Base-by-base conservation (phyloP, 2,329 filamentous ascomycete genomes). In the Epichloe amarillans region DNA sequence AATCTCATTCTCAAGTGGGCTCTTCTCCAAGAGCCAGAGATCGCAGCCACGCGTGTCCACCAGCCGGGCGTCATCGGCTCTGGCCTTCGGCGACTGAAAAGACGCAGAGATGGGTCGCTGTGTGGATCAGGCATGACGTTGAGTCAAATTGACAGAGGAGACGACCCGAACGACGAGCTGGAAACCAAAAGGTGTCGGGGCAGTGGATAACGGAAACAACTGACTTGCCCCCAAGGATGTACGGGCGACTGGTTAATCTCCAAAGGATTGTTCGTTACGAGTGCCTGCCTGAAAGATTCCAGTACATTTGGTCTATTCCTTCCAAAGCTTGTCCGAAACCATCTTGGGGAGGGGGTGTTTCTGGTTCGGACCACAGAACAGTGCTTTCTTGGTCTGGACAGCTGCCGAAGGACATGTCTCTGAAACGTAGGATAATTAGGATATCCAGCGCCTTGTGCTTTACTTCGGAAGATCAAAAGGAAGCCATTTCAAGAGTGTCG, bases 1-100 rank as follows among this genome's bases (percentile, higher is more conserved):
- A 47, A 26, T n/a, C 42, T 50, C 17, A 50, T 52, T 14, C 38
- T 49, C 4, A 38, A 21, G 38, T 52, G 51, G 51, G 47, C 47
- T 41, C 5, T 50, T 2, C 37, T 46, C 7, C 47, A 52, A 11
- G 51, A 52, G 38, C 47, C 42, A 3, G 19, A 52, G 5, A 50
- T 52, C 33, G 51, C 51, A 19, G 50, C 50, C 10, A 42, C 35
- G 35, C 30, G 21, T 38, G 23, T 11, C 3, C 26, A 39, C 17
- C 30, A 26, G 42, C 14, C 36, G 10, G 4, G 12, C 26, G 26
- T 19, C 30, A 36, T 21, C 7, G 36, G 17, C 14, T 33, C 41
- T 49, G 35, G 15, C 3, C 17, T 38, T 21, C 26, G 39, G 35
- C 41, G 41, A n/a, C 15, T 33, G 4, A 52, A 52, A 26, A 36